These are phyloP conservation scores for Cutaneotrichosporon cavernicola DNA, from an alignment of 1,284 basidiomycete genomes.

Conservation along the genomic window DNA sequence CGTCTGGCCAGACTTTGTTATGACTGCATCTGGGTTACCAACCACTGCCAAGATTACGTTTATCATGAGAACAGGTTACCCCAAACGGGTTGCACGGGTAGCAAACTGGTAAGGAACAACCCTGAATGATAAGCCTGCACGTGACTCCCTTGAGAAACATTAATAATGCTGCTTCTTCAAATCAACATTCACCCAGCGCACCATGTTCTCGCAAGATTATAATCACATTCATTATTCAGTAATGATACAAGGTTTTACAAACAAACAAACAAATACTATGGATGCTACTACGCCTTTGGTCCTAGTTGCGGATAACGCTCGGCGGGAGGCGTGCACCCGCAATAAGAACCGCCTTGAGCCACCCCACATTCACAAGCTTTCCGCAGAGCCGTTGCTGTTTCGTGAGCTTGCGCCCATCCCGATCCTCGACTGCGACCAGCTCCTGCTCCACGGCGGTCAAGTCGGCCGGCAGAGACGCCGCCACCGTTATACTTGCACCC, in stretches of 20 bases:
- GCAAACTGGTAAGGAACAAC: no score
- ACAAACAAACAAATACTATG: neutral
- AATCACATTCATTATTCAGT: neutral
- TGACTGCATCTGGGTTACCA: no score
- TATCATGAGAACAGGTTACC: no score
- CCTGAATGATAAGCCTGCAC: no score
- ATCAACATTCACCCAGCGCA: no score
- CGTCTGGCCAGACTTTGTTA: no score
- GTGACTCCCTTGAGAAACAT: no score
- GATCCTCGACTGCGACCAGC: conserved; percentile 66
- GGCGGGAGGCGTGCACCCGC: conserved; percentile 12
- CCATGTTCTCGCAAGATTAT: neutral
- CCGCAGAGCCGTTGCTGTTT: conserved; percentile 47
- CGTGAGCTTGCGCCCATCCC: conserved; percentile 39
- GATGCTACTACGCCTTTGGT: neutral
- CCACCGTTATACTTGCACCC: conserved; percentile 61
- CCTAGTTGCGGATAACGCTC: neutral
- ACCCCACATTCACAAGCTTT: conserved; percentile 54
- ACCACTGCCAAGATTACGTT: no score
- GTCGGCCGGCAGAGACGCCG: conserved; percentile 45
- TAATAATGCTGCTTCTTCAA: no score
- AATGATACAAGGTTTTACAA: conserved; percentile 1
- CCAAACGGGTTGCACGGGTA: no score
- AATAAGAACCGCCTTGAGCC: conserved; percentile 75
- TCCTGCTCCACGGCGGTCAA: conserved; percentile 56